Evolutionary conservation across 192 early-diverging fungal species (phyloP), one percentile per base, ranked within the genome.

Genomic region (Coemansia sp.): DNA sequence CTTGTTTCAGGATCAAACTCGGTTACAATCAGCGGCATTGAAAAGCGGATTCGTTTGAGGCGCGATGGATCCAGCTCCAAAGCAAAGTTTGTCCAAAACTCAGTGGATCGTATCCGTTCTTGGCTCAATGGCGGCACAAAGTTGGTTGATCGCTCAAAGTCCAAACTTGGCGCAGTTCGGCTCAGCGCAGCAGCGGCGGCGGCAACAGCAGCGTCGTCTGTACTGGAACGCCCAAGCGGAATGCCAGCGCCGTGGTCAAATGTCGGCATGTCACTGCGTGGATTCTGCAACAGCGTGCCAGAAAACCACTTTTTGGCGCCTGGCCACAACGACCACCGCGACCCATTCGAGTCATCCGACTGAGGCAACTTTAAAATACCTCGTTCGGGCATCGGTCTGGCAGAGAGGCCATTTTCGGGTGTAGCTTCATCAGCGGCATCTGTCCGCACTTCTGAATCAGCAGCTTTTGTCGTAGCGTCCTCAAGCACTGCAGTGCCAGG

Each of bases 1-100:
- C 65, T 67, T 10, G 59, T 69, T 4, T 77, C 71, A 4, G 74
- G 71, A 56, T 71, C 71, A 54, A 78, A 82, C 54, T 82, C 81
- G 25, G 81, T 82, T 28, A 82, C 72, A 47, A 75, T 82, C n/a
- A 77, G 68, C n/a, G 81, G 81, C 71, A 82, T 74, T 3, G 81
- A 82, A 47, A 82, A 82, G 51, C 81, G 81, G 20, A 78, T 77
- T 23, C 81, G 71, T 37, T 68, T 73, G 21, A 82, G 69, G 23
- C 64, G 67, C 20, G 68, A 71, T 1, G 81, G 75, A 38, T 82
- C 72, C 19, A 82, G 62, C 65, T 79, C 76, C 31, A 73, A 52
- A 12, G 76, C 67, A 68, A 79, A 79, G 64, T 73, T 79, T 31
- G 76, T 64, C 76, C 76, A 79, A 49, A 79, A 79, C 64, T 79